A percentile compares a stretch with the other conserved stretches of the same genome.
Conservation (phyloP, 805 yeast species). For the Ogataea parapolymorpha region DNA sequence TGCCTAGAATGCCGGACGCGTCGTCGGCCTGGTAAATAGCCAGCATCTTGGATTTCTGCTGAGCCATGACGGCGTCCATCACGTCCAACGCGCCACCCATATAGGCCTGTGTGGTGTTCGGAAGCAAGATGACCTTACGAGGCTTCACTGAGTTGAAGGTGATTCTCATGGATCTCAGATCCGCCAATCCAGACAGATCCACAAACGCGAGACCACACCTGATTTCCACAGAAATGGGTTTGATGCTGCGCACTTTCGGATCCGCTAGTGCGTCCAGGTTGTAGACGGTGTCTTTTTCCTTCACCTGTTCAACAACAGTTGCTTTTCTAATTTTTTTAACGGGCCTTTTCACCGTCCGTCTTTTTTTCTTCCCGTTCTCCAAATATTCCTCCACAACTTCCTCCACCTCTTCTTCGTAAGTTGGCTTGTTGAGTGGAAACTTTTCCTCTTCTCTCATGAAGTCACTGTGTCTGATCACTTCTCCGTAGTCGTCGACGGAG, state of each 20-base stretch:
- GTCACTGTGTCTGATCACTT: slow-evolving; percentile 61
- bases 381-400: slow-evolving; percentile 27
- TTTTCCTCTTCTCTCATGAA: slow-evolving; percentile 53
- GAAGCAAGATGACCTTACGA: slow-evolving; percentile 54
- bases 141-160: slow-evolving; percentile 81
- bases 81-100: slow-evolving; percentile 24
- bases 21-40: slow-evolving; percentile 16
- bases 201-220: slow-evolving; percentile 72
- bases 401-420: slow-evolving; percentile 21
- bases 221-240: slow-evolving; percentile 36
- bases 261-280: slow-evolving; percentile 25
- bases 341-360: slow-evolving; percentile 11
- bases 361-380: slow-evolving; percentile 23
- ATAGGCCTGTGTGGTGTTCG: slow-evolving; percentile 22
- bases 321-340: slow-evolving; percentile 36
- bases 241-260: slow-evolving; percentile 19
- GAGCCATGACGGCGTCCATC: slow-evolving; percentile 20
- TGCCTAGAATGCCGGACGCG: slow-evolving; percentile 16
- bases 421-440: slow-evolving; percentile 31
- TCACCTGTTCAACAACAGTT: slow-evolving; percentile 20
- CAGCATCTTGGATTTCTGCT: slow-evolving; percentile 19
- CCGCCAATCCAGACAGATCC: slow-evolving; percentile 82
- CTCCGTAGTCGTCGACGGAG: slow-evolving; percentile 86
- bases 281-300: slow-evolving; percentile 17
- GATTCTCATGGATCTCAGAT: slow-evolving; percentile 73